Evolutionary conservation across 805 yeast species (phyloP).

Genomic region (Candida vartiovaarae): DNA sequence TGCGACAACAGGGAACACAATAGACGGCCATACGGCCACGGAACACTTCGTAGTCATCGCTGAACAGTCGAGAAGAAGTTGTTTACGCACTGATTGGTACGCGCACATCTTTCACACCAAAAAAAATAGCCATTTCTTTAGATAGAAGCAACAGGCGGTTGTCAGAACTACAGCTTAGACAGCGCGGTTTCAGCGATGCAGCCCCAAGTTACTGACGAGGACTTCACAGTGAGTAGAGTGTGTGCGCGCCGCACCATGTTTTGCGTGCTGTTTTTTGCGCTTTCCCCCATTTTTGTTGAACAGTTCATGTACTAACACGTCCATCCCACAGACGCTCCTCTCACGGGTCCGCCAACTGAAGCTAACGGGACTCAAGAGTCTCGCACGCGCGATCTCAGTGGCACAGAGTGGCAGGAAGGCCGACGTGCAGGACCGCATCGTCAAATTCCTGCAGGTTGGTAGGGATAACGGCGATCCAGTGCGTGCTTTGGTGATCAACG

Average conservation of each 20-base stretch:
- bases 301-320: not conserved
- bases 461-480: slow-evolving; percentile 32
- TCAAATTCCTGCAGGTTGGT: slow-evolving; percentile 38
- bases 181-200: not conserved
- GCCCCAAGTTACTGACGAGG: slow-evolving; percentile 1
- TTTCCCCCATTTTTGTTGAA: no score
- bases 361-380: slow-evolving; percentile 45
- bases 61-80: no score
- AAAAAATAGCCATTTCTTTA: no score
- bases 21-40: no score
- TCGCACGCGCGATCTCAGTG: slow-evolving; percentile 44
- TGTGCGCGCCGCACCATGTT: no score
- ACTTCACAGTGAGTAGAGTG: not conserved
- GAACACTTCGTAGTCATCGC: no score
- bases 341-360: slow-evolving; percentile 23
- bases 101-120: no score
- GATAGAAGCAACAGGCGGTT: no score
- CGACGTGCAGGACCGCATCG: slow-evolving; percentile 49
- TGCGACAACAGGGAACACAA: not conserved
- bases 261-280: no score
- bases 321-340: slow-evolving; percentile 2
- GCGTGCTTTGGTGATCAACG: slow-evolving; percentile 38
- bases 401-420: slow-evolving; percentile 53
- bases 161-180: no score
- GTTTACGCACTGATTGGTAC: no score